These are phyloP conservation scores for Penicillium griseofulvum DNA, from an alignment of 2,329 filamentous ascomycete genomes.

Conservation along the genomic window DNA sequence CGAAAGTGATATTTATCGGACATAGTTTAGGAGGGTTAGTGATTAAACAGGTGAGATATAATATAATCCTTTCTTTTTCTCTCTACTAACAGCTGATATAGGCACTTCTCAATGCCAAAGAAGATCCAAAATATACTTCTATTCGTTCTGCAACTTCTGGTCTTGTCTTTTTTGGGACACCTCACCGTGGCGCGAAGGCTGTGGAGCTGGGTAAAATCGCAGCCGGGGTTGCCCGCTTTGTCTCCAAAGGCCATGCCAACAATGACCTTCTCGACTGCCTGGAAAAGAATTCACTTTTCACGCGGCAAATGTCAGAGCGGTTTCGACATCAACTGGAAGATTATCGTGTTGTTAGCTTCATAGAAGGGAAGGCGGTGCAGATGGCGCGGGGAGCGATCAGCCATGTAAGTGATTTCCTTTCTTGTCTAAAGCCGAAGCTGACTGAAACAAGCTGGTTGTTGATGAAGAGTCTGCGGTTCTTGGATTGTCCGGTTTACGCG, in stretches of 20 bases:
- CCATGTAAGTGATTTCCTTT: slow-evolving; percentile 25
- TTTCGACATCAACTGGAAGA: slow-evolving; percentile 37
- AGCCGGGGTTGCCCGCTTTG: slow-evolving; percentile 32
- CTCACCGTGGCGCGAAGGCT: slow-evolving; percentile 34
- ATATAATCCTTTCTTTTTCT: background rate
- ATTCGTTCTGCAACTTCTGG: slow-evolving; percentile 35
- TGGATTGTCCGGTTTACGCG: slow-evolving; percentile 32
- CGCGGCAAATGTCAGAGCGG: slow-evolving; percentile 31
- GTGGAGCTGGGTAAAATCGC: slow-evolving; percentile 36
- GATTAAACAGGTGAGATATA: slow-evolving; percentile 30
- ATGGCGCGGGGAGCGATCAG: slow-evolving; percentile 27
- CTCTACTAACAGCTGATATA: slow-evolving; percentile 6
- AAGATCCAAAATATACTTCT: slow-evolving; percentile 34
- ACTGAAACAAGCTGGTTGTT: slow-evolving; percentile 29
- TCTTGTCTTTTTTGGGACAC: slow-evolving; percentile 37
- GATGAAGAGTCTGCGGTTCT: slow-evolving; percentile 38
- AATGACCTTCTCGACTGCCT: slow-evolving; percentile 31
- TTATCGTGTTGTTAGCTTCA: slow-evolving; percentile 36
- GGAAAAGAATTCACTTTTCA: slow-evolving; percentile 33
- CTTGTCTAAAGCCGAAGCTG: too few species aligned
- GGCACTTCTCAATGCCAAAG: slow-evolving; percentile 36
- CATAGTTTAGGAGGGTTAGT: slow-evolving; percentile 34
- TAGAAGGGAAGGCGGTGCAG: slow-evolving; percentile 34
- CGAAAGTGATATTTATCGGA: slow-evolving; percentile 33
- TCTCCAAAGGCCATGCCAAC: slow-evolving; percentile 32